Conservation (phyloP, 257 asterid species). For the Leptodermis oblonga region DNA sequence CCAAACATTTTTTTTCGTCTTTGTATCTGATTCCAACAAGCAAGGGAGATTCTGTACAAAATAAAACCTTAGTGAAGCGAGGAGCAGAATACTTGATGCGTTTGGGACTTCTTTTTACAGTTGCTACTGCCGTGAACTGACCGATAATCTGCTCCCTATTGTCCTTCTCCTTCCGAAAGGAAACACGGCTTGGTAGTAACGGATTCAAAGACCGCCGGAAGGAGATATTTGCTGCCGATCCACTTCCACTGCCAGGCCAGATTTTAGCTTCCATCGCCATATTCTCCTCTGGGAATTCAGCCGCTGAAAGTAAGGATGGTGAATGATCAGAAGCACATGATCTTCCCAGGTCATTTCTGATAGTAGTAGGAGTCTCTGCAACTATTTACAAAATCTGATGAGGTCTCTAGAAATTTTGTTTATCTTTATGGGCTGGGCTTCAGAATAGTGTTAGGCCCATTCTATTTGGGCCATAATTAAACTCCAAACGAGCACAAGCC, state of each 20-base stretch:
- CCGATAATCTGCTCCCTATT: conserved; percentile 22
- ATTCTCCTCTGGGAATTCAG: background rate
- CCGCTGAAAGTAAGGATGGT: background rate
- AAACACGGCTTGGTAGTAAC: conserved; percentile 19
- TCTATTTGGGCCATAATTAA: background rate
- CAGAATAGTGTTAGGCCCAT: background rate
- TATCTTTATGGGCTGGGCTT: background rate
- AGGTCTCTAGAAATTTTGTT: too few relatives aligned
- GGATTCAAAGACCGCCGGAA: conserved; percentile 37
- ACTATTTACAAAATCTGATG: too few relatives aligned
- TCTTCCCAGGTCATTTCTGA: too few relatives aligned
- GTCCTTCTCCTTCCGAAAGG: conserved; percentile 10
- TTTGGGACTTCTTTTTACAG: conserved; percentile 76
- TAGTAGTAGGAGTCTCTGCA: too few relatives aligned
- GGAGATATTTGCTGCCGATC: conserved; percentile 27
- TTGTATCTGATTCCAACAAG: background rate
- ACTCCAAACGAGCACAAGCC: too few relatives aligned
- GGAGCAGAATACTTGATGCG: conserved; percentile 86
- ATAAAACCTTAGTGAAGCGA: conserved; percentile 61
- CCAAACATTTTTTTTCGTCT: too few relatives aligned
- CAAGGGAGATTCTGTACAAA: background rate
- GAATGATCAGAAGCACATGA: too few relatives aligned
- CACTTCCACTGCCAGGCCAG: conserved; percentile 15
- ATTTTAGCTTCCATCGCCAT: conserved; percentile 51
- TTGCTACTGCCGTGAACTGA: conserved; percentile 43